phyloP scores from a whole-genome alignment of 1,284 basidiomycete species.

The Sphagnurus paluster region DNA sequence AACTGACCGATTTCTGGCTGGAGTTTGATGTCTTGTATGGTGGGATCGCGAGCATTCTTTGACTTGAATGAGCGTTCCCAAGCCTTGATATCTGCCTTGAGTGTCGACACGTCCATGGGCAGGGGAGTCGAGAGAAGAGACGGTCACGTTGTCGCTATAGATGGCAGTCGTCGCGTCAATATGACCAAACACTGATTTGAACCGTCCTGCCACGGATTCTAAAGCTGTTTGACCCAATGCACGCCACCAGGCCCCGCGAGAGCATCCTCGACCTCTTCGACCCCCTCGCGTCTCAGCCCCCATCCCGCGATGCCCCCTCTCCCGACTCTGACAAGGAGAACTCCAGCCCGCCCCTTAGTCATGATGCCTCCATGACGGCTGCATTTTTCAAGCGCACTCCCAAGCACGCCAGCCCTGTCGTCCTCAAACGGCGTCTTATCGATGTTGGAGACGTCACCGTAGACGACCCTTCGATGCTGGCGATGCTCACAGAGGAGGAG shows the following conservation, averaged over 20 bases:
- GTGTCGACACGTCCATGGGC: conserved; percentile 45
- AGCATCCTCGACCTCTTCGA: conserved; percentile 60
- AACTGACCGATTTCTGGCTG: conserved; percentile 69
- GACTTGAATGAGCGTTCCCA: conserved; percentile 81
- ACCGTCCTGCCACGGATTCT: conserved; percentile 3
- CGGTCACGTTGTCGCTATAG: conserved; percentile 16
- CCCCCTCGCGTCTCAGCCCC: conserved; percentile 38
- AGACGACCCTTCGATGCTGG: conserved; percentile 31
- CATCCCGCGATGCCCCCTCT: conserved; percentile 23
- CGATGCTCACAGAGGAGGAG: conserved; percentile 31
- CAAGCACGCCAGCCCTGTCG: conserved; percentile 33
- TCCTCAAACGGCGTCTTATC: conserved; percentile 51
- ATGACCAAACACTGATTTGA: conserved; percentile 34
- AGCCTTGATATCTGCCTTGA: conserved; percentile 76
- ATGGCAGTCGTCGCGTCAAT: conserved; percentile 33
- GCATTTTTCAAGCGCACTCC: conserved; percentile 50
- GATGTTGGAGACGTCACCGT: conserved; percentile 57
- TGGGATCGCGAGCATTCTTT: conserved; percentile 61
- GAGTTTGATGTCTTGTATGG: conserved; percentile 76
- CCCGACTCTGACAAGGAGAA: conserved; percentile 63
- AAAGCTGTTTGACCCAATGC: conserved; percentile 8
- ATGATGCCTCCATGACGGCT: conserved; percentile 39
- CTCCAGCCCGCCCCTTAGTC: conserved; percentile 29
- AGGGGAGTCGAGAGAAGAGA: conserved; percentile 26
- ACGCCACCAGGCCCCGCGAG: conserved; percentile 31